These are phyloP conservation scores for Carex scoparia DNA, from an alignment of 176 grass and related monocot genomes.

Conservation along the genomic window DNA sequence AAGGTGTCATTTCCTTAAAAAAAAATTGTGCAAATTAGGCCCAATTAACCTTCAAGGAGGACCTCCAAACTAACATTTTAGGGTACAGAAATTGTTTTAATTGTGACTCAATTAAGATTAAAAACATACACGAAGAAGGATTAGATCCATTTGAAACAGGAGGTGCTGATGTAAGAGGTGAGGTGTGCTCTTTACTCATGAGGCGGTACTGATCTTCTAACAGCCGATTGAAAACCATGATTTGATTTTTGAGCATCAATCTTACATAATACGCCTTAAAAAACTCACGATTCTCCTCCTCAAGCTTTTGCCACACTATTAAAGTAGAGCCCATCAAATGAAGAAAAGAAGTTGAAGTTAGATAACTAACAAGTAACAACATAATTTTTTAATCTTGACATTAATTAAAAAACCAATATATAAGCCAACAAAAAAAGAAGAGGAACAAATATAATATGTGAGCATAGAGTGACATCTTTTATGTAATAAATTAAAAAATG, in stretches of 20 bases:
- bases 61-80: neutral
- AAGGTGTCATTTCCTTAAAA: neutral
- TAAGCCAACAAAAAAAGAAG: neutral
- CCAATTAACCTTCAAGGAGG: neutral
- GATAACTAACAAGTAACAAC: neutral
- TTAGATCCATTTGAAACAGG: conserved; percentile 65
- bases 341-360: conserved; percentile 10
- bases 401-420: neutral
- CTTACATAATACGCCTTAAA: conserved; percentile 97
- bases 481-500: neutral
- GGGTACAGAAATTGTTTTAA: neutral
- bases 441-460: neutral
- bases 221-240: conserved; percentile 71
- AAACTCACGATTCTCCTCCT: conserved; percentile 95
- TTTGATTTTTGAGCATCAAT: conserved; percentile 96
- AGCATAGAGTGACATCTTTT: neutral
- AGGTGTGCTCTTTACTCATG: conserved; percentile 68
- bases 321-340: conserved; percentile 28
- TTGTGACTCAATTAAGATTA: conserved; percentile 6
- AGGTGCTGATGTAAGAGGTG: conserved; percentile 43
- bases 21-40: neutral
- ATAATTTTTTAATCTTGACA: neutral
- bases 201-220: conserved; percentile 62
- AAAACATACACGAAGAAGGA: conserved; percentile 51
- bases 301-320: conserved; percentile 97